phyloP scores from a whole-genome alignment of 768 basidiomycete genomes.

The Pulveroboletus sp. region DNA sequence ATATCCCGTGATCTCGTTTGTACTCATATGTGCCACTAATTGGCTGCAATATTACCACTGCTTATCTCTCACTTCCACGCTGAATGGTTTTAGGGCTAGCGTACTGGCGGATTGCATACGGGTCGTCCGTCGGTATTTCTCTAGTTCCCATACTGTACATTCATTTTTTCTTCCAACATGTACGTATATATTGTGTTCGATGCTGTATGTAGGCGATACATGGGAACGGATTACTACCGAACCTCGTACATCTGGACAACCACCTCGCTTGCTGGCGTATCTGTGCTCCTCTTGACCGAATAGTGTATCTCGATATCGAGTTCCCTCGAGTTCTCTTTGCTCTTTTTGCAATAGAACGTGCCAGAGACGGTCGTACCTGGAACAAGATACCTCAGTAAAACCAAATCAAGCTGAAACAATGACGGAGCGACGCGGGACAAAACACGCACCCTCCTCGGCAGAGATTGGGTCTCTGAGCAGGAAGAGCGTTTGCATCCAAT shows the following conservation, averaged over 20 bases:
- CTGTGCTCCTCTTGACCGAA: slow-evolving; percentile 40
- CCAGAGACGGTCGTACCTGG: slow-evolving; percentile 73
- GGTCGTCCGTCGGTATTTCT: not conserved
- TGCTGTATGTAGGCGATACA: not conserved
- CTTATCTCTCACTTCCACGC: not conserved
- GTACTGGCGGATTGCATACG: no score
- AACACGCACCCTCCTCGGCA: slow-evolving; percentile 63
- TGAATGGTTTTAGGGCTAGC: no score
- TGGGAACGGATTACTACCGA: slow-evolving; percentile 37
- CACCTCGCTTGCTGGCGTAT: slow-evolving; percentile 35
- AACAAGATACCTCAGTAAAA: not conserved
- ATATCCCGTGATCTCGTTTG: slow-evolving; percentile 3
- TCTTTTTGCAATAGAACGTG: slow-evolving; percentile 81
- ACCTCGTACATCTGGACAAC: slow-evolving; percentile 78
- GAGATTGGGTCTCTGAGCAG: slow-evolving; percentile 72
- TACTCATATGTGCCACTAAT: slow-evolving; percentile 8
- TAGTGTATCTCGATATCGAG: slow-evolving; percentile 90
- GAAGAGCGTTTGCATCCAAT: slow-evolving; percentile 97
- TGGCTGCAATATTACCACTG: slow-evolving; percentile 8
- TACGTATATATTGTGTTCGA: not conserved
- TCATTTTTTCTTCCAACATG: no score
- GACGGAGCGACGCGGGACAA: not conserved
- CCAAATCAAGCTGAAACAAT: not conserved
- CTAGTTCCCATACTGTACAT: not conserved
- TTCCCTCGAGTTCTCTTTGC: slow-evolving; percentile 74